phyloP scores from a whole-genome alignment of 257 asterid species.

The Solanum tarijense region DNA sequence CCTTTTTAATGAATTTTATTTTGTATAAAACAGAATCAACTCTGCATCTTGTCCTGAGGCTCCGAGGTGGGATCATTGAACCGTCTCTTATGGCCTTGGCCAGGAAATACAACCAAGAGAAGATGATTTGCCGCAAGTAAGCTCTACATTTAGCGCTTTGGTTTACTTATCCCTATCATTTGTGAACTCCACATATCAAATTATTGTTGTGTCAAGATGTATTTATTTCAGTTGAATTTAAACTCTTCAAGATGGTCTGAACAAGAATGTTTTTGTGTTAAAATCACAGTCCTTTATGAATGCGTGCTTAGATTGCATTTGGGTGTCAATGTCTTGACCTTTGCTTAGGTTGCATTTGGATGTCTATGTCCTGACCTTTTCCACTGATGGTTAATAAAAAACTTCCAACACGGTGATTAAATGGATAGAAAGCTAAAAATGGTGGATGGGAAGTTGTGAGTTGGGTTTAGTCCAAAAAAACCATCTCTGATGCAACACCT shows the following conservation, averaged over 20 bases:
- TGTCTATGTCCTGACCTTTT: not conserved
- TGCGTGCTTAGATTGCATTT: not conserved
- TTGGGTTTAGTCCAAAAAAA: not conserved
- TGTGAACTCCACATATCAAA: not conserved
- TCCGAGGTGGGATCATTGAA: slow-evolving; percentile 66
- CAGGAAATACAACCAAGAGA: slow-evolving; percentile 55
- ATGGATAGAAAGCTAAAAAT: not conserved
- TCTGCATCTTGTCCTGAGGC: slow-evolving; percentile 66
- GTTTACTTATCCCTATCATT: not conserved
- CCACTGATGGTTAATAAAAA: not conserved
- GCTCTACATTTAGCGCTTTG: not conserved
- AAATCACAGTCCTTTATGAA: not conserved
- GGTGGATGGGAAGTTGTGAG: not conserved
- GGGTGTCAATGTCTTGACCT: not conserved
- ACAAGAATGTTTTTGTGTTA: not conserved
- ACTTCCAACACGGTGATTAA: not conserved
- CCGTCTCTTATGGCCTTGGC: slow-evolving; percentile 64
- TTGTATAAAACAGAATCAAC: slow-evolving; percentile 38
- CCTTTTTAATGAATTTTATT: not conserved
- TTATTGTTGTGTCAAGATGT: not conserved
- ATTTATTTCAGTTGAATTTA: not conserved
- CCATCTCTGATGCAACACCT: not conserved
- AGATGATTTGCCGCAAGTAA: slow-evolving; percentile 71
- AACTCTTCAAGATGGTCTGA: not conserved
- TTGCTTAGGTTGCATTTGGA: too few relatives aligned